phyloP scores from a whole-genome alignment of 169 alveolate species.

The Plasmodium falciparum region DNA sequence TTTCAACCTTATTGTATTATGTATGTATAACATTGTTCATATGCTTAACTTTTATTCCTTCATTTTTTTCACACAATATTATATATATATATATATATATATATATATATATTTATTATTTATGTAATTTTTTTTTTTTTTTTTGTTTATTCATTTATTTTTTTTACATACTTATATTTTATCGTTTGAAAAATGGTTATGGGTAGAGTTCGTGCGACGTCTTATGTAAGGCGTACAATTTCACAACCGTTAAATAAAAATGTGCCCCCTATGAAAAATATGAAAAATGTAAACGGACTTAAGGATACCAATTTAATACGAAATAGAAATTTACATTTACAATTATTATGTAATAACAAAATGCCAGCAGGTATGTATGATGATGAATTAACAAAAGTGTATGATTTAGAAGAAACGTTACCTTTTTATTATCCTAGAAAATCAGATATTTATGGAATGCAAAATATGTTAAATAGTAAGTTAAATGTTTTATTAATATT shows the following conservation, averaged over 20 bases:
- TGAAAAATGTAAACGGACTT: constrained; percentile 23
- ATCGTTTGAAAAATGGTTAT: constrained; percentile 77
- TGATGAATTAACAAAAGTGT: constrained; percentile 23
- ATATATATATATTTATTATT: too few species aligned
- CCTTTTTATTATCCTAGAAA: constrained; percentile 77
- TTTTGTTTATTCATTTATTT: neutral
- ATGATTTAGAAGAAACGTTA: constrained; percentile 28
- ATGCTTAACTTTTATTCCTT: too few species aligned
- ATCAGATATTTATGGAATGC: constrained; percentile 74
- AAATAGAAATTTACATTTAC: constrained; percentile 67
- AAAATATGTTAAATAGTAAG: constrained; percentile 68
- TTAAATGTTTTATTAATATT: constrained; percentile 78
- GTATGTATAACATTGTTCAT: too few species aligned
- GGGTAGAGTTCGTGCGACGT: constrained; percentile 85
- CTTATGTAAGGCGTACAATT: constrained; percentile 83
- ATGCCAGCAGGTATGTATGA: constrained; percentile 7
- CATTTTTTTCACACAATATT: too few species aligned
- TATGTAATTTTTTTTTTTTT: neutral
- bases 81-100: too few species aligned
- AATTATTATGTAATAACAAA: constrained; percentile 66
- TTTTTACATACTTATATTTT: neutral
- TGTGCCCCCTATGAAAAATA: constrained; percentile 12
- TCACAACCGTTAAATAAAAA: constrained; percentile 81
- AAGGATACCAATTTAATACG: constrained; percentile 73
- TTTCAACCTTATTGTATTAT: too few species aligned